These are phyloP conservation scores for Coriaria nepalensis DNA, from an alignment of 306 rosid genomes.

Conservation along the genomic window DNA sequence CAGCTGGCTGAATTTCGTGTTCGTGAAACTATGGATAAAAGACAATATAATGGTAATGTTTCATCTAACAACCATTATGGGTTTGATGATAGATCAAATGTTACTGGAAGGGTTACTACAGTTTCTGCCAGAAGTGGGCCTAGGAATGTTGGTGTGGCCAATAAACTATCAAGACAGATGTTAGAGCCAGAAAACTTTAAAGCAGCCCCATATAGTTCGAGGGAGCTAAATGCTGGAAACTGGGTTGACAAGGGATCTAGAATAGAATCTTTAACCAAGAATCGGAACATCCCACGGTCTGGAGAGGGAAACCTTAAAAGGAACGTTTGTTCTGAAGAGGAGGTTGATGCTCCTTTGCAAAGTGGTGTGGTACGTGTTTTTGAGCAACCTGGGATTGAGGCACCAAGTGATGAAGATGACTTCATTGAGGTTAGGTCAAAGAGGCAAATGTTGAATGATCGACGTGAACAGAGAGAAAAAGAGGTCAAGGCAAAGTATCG, in stretches of 20 bases:
- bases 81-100: slow-evolving; percentile 33
- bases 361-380: slow-evolving; percentile 86
- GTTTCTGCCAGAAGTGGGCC: slow-evolving; percentile 39
- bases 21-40: slow-evolving; percentile 48
- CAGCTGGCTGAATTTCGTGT: slow-evolving; percentile 85
- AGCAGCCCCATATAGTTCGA: slow-evolving; percentile 25
- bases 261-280: slow-evolving; percentile 31
- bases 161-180: slow-evolving; percentile 36
- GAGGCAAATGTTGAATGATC: slow-evolving; percentile 91
- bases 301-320: slow-evolving; percentile 68
- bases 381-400: slow-evolving; percentile 98
- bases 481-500: slow-evolving; percentile 81
- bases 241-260: slow-evolving; percentile 39
- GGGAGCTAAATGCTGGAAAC: slow-evolving; percentile 36
- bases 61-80: slow-evolving; percentile 27
- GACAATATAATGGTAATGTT: slow-evolving; percentile 31
- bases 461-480: slow-evolving; percentile 84
- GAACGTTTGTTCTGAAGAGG: slow-evolving; percentile 62
- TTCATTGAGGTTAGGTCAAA: slow-evolving; percentile 95
- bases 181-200: slow-evolving; percentile 21
- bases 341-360: slow-evolving; percentile 70
- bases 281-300: slow-evolving; percentile 31
- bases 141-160: slow-evolving; percentile 27
- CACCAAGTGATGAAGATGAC: slow-evolving; percentile 94
- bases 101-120: slow-evolving; percentile 33